Conservation (phyloP, 2,329 filamentous ascomycete species). For the Aspergillus phoenicis region DNA sequence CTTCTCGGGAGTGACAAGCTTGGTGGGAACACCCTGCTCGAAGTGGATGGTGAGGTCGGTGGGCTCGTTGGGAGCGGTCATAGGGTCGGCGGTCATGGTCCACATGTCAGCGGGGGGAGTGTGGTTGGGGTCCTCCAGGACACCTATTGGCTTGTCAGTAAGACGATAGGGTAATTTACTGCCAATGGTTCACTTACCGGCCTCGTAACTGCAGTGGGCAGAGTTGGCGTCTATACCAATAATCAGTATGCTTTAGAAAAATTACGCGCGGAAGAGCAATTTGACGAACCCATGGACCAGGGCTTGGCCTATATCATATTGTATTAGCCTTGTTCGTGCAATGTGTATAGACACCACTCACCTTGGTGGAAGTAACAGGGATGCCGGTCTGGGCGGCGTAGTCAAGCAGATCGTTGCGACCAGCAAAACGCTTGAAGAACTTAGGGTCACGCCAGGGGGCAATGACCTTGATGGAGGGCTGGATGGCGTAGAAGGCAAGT, state of each 20-base stretch:
- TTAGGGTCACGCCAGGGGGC: constrained; percentile 53
- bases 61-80: constrained; percentile 69
- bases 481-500: constrained; percentile 53
- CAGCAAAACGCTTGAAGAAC: constrained; percentile 53
- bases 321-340: constrained; percentile 1
- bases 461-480: constrained; percentile 52
- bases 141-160: constrained; percentile 37
- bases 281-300: constrained; percentile 59
- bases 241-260: constrained; percentile 2
- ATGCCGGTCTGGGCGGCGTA: constrained; percentile 52
- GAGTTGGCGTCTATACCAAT: constrained; percentile 46
- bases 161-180: too few species aligned
- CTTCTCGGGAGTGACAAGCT: constrained; percentile 64
- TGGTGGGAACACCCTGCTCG: constrained; percentile 72
- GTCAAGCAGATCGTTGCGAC: constrained; percentile 53
- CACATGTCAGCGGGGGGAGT: constrained; percentile 78
- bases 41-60: constrained; percentile 73
- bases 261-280: constrained; percentile 44
- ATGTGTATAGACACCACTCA: constrained; percentile 8
- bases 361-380: constrained; percentile 52
- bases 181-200: constrained; percentile 52
- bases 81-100: constrained; percentile 67
- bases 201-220: constrained; percentile 73
- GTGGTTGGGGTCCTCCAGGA: constrained; percentile 55
- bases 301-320: constrained; percentile 41